phyloP scores from a whole-genome alignment of 176 grass and related monocot species.

The Bonia amplexicaulis region DNA sequence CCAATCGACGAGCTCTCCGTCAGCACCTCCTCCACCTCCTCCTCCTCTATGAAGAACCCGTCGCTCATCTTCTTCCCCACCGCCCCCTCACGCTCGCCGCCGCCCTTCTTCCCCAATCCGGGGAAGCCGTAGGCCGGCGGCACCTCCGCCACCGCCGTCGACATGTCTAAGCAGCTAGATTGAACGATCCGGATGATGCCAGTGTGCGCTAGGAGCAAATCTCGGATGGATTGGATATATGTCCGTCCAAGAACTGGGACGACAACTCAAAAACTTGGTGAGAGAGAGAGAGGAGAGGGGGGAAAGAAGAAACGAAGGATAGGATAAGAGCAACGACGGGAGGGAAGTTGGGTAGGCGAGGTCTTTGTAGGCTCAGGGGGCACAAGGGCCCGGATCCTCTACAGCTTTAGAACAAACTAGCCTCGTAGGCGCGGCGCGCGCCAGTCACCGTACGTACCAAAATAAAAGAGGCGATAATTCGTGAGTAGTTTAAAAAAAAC shows the following conservation, averaged over 20 bases:
- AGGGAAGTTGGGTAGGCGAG: slow-evolving; percentile 17
- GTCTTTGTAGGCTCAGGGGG: slow-evolving; percentile 38
- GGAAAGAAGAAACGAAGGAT: background rate
- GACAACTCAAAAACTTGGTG: slow-evolving; percentile 23
- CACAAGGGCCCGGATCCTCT: slow-evolving; percentile 11
- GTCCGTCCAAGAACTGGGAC: slow-evolving; percentile 35
- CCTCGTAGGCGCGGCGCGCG: too few relatives aligned
- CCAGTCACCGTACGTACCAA: too few relatives aligned
- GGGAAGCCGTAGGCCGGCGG: slow-evolving; percentile 28
- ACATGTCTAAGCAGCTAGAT: slow-evolving; percentile 32
- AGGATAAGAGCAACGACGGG: slow-evolving; percentile 46
- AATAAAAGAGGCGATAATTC: too few relatives aligned
- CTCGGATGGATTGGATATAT: slow-evolving; percentile 27
- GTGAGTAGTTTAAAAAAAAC: too few relatives aligned
- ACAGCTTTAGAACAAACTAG: background rate
- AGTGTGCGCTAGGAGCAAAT: slow-evolving; percentile 28
- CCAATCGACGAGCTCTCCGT: slow-evolving; percentile 44
- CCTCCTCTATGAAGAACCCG: slow-evolving; percentile 54
- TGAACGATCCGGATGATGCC: slow-evolving; percentile 1
- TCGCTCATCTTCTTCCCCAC: slow-evolving; percentile 32
- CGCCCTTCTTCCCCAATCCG: slow-evolving; percentile 19
- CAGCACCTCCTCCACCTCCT: slow-evolving; percentile 13
- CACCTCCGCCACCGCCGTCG: slow-evolving; percentile 29
- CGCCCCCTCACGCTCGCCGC: background rate
- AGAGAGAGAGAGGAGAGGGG: background rate